phyloP scores from a whole-genome alignment of 306 rosid species.

The Aeschynomene evenia region DNA sequence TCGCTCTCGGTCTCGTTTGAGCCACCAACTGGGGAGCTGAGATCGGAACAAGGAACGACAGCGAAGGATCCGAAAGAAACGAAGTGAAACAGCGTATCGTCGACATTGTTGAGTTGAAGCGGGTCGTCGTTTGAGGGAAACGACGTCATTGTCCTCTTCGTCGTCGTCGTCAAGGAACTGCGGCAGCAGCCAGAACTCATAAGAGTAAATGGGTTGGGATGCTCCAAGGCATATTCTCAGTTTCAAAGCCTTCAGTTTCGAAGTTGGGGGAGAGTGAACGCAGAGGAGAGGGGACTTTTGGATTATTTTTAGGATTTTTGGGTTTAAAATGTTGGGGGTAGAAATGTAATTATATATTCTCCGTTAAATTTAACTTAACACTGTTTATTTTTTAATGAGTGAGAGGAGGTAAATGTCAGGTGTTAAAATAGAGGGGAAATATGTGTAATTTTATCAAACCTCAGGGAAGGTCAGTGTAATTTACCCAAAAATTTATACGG shows the following conservation, averaged over 20 bases:
- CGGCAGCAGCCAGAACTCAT: constrained; percentile 76
- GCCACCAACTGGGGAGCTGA: constrained; percentile 52
- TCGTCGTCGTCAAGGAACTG: constrained; percentile 71
- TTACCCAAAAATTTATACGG: too few species aligned
- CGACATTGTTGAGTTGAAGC: neutral
- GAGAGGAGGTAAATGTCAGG: too few species aligned
- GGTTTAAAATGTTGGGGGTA: too few species aligned
- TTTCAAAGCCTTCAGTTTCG: constrained; percentile 35
- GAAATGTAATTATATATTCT: too few species aligned
- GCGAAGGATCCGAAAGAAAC: neutral
- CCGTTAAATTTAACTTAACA: too few species aligned
- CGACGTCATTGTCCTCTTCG: neutral
- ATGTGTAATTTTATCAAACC: too few species aligned
- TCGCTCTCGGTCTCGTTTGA: constrained; percentile 82
- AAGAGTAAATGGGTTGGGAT: constrained; percentile 61
- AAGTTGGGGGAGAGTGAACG: too few species aligned
- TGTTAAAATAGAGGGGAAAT: too few species aligned
- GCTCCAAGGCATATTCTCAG: constrained; percentile 61
- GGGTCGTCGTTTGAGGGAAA: neutral
- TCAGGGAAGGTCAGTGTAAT: too few species aligned
- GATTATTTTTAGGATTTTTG: too few species aligned
- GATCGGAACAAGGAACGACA: constrained; percentile 35
- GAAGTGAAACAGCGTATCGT: constrained; percentile 22
- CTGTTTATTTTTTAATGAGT: too few species aligned
- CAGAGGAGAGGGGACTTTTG: too few species aligned